A percentile compares a stretch with the other conserved stretches of the same genome.
These are phyloP conservation scores for Secale cereale DNA, from an alignment of 176 grass and related monocot genomes.

Conservation along the genomic window DNA sequence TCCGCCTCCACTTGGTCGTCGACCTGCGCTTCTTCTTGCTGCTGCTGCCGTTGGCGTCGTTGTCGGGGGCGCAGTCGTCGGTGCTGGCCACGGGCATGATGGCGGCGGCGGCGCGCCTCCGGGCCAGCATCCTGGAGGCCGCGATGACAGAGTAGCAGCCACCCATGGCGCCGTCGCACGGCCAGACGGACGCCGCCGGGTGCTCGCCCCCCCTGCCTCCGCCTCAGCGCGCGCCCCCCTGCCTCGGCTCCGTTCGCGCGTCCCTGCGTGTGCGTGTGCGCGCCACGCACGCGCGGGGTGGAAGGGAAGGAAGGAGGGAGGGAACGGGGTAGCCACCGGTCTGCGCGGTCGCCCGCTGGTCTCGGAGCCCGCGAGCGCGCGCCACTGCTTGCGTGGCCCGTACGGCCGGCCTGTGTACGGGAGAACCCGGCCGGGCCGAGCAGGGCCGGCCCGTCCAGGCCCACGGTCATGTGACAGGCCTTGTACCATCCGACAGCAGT, in stretches of 20 bases:
- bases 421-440: no score
- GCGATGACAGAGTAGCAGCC: conserved; percentile 51
- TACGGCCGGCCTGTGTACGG: no score
- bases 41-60: background rate
- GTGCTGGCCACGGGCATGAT: conserved; percentile 23
- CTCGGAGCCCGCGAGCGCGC: conserved; percentile 15
- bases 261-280: background rate
- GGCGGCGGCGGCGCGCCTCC: conserved; percentile 5
- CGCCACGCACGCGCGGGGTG: background rate
- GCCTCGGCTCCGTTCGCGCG: background rate
- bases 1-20: background rate
- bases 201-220: conserved; percentile 7
- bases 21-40: conserved; percentile 3
- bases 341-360: conserved; percentile 22
- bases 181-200: conserved; percentile 11
- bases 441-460: no score
- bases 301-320: background rate
- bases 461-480: no score
- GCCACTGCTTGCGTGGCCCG: background rate
- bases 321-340: background rate
- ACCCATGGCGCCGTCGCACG: conserved; percentile 39
- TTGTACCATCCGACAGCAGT: no score
- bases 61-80: conserved; percentile 19
- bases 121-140: background rate
- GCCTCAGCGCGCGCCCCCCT: conserved; percentile 8